Evolutionary conservation across 2,329 filamentous ascomycete species (phyloP).

Genomic region (Cyphellophora europaea): DNA sequence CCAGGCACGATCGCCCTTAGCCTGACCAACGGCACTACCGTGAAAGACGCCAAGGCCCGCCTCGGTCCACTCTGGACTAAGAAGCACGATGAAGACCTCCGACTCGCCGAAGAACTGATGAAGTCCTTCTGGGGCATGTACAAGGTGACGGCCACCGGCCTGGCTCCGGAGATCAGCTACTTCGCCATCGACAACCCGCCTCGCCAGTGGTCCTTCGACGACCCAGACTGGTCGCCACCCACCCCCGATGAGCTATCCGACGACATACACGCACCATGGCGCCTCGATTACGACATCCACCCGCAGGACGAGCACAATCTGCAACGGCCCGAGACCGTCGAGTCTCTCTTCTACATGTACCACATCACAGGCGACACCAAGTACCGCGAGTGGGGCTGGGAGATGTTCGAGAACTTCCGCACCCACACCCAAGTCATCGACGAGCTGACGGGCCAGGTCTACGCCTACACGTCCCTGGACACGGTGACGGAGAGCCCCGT

Average conservation of each 20-base stretch:
- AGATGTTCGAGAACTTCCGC: slow-evolving; percentile 91
- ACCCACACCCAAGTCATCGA: slow-evolving; percentile 73
- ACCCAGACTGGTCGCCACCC: slow-evolving; percentile 43
- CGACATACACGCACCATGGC: slow-evolving; percentile 46
- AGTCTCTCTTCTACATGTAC: slow-evolving; percentile 97
- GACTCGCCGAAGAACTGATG: slow-evolving; percentile 79
- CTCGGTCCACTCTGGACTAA: slow-evolving; percentile 51
- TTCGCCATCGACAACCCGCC: slow-evolving; percentile 69
- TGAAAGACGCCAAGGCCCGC: slow-evolving; percentile 58
- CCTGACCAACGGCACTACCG: slow-evolving; percentile 67
- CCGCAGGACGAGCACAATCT: slow-evolving; percentile 82
- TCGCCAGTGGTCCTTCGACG: slow-evolving; percentile 23
- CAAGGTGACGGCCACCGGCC: slow-evolving; percentile 74
- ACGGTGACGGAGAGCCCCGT: slow-evolving; percentile 14
- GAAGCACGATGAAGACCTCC: slow-evolving; percentile 77
- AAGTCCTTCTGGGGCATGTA: slow-evolving; percentile 99
- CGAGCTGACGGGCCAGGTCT: slow-evolving; percentile 32
- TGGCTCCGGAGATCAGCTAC: slow-evolving; percentile 91
- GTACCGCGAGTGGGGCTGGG: slow-evolving; percentile 96
- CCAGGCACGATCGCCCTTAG: slow-evolving; percentile 89
- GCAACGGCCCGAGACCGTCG: slow-evolving; percentile 92
- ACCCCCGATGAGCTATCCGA: slow-evolving; percentile 32
- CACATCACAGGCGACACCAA: slow-evolving; percentile 82
- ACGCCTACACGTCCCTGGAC: slow-evolving; percentile 16
- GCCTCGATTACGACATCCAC: slow-evolving; percentile 73